Evolutionary conservation across 1,284 basidiomycete genomes (phyloP).

Genomic region (Pseudozyma tsukubaensis): DNA sequence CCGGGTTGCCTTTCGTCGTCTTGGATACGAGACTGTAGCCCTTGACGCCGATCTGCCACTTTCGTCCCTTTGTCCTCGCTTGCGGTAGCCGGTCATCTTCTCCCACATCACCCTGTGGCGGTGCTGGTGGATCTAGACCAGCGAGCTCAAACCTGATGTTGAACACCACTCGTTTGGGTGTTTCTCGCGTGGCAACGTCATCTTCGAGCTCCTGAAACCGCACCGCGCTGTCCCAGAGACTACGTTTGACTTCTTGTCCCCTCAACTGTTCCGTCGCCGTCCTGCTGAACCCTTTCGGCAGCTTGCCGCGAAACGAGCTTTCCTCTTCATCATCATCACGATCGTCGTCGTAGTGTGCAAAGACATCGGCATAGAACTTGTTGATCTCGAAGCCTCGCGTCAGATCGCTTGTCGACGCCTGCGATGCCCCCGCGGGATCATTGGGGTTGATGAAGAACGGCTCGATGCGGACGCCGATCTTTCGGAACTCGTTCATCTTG

Average conservation of each 20-base stretch:
- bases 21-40: constrained; percentile 73
- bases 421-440: constrained; percentile 71
- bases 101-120: constrained; percentile 1
- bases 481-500: constrained; percentile 75
- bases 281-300: constrained; percentile 30
- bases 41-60: constrained; percentile 87
- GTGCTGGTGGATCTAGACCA: constrained; percentile 26
- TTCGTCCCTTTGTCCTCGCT: constrained; percentile 70
- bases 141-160: constrained; percentile 84
- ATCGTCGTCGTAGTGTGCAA: constrained; percentile 64
- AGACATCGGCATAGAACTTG: constrained; percentile 75
- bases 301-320: constrained; percentile 2
- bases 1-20: constrained; percentile 55
- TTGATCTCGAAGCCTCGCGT: constrained; percentile 75
- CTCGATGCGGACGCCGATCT: constrained; percentile 84
- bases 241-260: constrained; percentile 41
- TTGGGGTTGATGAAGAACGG: constrained; percentile 89
- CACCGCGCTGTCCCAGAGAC: constrained; percentile 52
- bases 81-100: constrained; percentile 38
- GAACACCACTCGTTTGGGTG: constrained; percentile 87
- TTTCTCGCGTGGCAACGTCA: constrained; percentile 72
- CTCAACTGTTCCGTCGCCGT: constrained; percentile 35
- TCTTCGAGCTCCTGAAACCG: constrained; percentile 65
- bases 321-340: constrained; percentile 45
- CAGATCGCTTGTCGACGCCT: constrained; percentile 17